Percentiles rank a stretch among this genome's conserved stretches.
Conservation (phyloP, 2,329 filamentous ascomycete species). For the Torrubiella hemipterigena region DNA sequence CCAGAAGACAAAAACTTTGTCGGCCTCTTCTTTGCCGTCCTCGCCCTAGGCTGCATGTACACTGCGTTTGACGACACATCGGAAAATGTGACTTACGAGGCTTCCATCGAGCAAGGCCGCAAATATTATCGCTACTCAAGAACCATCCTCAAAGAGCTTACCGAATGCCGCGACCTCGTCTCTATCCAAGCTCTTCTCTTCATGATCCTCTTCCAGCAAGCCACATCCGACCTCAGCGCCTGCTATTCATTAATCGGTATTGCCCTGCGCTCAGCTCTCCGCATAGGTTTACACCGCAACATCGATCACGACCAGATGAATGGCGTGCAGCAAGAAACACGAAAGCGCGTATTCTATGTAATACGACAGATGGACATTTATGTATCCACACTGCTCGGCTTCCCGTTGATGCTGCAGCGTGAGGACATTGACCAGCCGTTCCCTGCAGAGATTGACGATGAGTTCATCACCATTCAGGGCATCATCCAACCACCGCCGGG, state of each 20-base stretch:
- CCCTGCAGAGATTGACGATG: constrained; percentile 53
- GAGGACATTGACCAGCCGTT: constrained; percentile 58
- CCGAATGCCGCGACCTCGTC: constrained; percentile 60
- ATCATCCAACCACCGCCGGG: constrained; percentile 43
- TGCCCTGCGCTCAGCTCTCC: constrained; percentile 61
- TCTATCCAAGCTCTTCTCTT: constrained; percentile 67
- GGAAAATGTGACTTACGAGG: constrained; percentile 36
- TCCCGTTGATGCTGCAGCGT: constrained; percentile 48
- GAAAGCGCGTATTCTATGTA: constrained; percentile 55
- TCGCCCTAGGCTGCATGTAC: constrained; percentile 66
- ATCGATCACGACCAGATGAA: constrained; percentile 51
- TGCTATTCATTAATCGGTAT: constrained; percentile 76
- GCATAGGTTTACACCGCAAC: constrained; percentile 67
- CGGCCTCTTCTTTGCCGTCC: constrained; percentile 57
- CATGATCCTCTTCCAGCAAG: constrained; percentile 71
- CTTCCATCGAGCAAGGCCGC: constrained; percentile 46
- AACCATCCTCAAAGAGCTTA: constrained; percentile 51
- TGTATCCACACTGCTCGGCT: constrained; percentile 54
- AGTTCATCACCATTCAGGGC: constrained; percentile 49
- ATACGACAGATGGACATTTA: constrained; percentile 61
- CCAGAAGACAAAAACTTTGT: constrained; percentile 57
- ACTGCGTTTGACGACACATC: constrained; percentile 41
- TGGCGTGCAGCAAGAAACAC: constrained; percentile 50
- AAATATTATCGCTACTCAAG: constrained; percentile 64
- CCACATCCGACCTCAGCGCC: constrained; percentile 64